Evolutionary conservation across 2,329 filamentous ascomycete genomes (phyloP).

Genomic region (Alternaria gansuensis): DNA sequence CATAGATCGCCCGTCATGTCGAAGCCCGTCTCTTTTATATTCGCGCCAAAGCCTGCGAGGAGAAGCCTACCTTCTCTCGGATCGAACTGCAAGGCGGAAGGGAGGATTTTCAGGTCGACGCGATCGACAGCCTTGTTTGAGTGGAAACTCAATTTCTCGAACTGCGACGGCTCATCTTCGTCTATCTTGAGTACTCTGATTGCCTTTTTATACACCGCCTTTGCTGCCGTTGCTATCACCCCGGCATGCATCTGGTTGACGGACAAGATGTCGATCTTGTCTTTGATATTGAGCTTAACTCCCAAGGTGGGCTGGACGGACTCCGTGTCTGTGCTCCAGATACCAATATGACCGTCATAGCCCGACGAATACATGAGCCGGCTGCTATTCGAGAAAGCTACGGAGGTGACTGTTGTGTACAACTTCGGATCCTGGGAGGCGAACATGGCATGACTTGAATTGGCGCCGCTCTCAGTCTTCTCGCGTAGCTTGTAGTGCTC

Average conservation of each 20-base stretch:
- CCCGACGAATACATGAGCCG: slow-evolving; percentile 63
- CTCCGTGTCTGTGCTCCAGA: slow-evolving; percentile 51
- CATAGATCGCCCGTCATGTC: slow-evolving; percentile 62
- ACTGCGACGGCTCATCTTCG: slow-evolving; percentile 23
- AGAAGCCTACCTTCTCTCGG: slow-evolving; percentile 53
- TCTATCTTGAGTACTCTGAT: slow-evolving; percentile 46
- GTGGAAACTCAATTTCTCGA: slow-evolving; percentile 28
- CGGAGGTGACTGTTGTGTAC: slow-evolving; percentile 65
- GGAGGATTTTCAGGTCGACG: slow-evolving; percentile 42
- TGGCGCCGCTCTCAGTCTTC: slow-evolving; percentile 51
- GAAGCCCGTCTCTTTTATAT: slow-evolving; percentile 41
- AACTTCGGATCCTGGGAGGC: slow-evolving; percentile 61
- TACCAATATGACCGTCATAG: slow-evolving; percentile 61
- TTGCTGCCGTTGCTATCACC: slow-evolving; percentile 61
- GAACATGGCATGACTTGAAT: slow-evolving; percentile 57
- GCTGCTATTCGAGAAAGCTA: slow-evolving; percentile 61
- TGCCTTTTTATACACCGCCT: slow-evolving; percentile 44
- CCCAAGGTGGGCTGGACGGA: slow-evolving; percentile 33
- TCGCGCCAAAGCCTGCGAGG: slow-evolving; percentile 64
- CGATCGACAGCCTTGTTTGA: slow-evolving; percentile 44
- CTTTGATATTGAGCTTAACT: slow-evolving; percentile 54
- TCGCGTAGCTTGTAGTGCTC: slow-evolving; percentile 61
- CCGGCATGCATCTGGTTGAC: slow-evolving; percentile 47
- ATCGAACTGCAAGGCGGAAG: slow-evolving; percentile 48
- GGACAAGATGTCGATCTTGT: slow-evolving; percentile 62